Conservation (phyloP, 2,329 filamentous ascomycete species). For the Penicillium capsulatum region DNA sequence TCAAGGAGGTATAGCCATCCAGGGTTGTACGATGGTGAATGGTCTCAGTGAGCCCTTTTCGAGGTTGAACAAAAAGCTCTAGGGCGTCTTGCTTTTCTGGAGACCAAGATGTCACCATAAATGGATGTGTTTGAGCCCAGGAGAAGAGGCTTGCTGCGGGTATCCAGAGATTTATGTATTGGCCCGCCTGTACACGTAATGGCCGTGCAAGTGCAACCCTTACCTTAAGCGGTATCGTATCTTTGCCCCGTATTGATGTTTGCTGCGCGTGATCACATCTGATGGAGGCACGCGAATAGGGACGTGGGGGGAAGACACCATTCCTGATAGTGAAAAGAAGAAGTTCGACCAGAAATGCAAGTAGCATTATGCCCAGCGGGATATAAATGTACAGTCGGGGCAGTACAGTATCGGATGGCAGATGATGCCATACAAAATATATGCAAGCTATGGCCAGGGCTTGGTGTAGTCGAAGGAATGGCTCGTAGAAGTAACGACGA, state of each 20-base stretch:
- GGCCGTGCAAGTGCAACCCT: slow-evolving; percentile 5
- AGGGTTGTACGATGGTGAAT: not conserved
- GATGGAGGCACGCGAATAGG: slow-evolving; percentile 8
- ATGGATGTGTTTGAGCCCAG: slow-evolving; percentile 8
- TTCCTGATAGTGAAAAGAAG: slow-evolving; percentile 6
- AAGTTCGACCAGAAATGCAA: slow-evolving; percentile 3
- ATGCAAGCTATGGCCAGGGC: slow-evolving; percentile 8
- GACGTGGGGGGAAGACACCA: slow-evolving; percentile 3
- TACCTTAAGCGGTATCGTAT: slow-evolving; percentile 5
- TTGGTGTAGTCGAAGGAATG: slow-evolving; percentile 14
- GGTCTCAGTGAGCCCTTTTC: slow-evolving; percentile 7
- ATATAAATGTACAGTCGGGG: slow-evolving; percentile 10
- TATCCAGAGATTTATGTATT: slow-evolving; percentile 9
- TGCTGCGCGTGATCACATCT: slow-evolving; percentile 4
- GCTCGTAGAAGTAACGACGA: slow-evolving; percentile 7
- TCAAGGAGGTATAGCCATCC: slow-evolving; percentile 4
- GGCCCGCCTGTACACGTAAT: slow-evolving; percentile 4
- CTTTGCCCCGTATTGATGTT: slow-evolving; percentile 2
- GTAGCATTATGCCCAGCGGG: slow-evolving; percentile 7
- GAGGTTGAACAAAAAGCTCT: slow-evolving; percentile 11
- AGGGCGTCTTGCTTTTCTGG: slow-evolving; percentile 7
- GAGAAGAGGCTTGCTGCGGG: slow-evolving; percentile 6
- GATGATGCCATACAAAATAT: slow-evolving; percentile 11
- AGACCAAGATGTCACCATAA: slow-evolving; percentile 14
- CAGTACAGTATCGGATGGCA: slow-evolving; percentile 9